Evolutionary conservation across 2,329 filamentous ascomycete species (phyloP), one percentile per base, ranked within the genome.

Genomic region (Clonostachys rosea): DNA sequence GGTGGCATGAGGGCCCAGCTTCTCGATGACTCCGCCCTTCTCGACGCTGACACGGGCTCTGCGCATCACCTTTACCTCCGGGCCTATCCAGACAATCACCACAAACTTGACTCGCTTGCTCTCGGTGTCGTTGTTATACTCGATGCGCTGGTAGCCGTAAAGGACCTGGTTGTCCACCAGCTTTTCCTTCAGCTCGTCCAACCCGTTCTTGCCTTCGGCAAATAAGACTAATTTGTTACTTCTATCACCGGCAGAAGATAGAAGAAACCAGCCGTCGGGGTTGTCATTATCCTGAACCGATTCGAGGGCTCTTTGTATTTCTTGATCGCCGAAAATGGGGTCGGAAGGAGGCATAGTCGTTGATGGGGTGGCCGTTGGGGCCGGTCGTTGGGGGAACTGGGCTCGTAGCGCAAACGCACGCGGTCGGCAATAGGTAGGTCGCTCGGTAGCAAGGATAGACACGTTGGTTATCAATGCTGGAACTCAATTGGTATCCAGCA

Each of bases 41-140:
- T 87, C 83, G 61, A 86, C 81, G 59, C 77, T 81, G 53, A 86
- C 83, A 54, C 83, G 75, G 10, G 83, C 84, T 64, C 85, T 86
- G 55, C 83, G 76, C 84, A 87, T 87, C 49, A 86, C 76, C 65
- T 79, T 81, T 2, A 82, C 83, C 50, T 67, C 62, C 63, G 77
- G 73, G 61, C 84, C 84, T 62, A 86, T 85, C 84, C 84, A 88
- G 53, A 86, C 75, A 34, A 87, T 67, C 43, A 88, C 72, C 43
- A 71, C 76, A 60, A 87, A 87, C 68, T 88, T 88, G 59, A 86
- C 78, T 36, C 84, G 73, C 59, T 71, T 83, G 66, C 75, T 81
- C 70, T 88, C 84, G 53, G 79, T 79, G 63, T 88, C 84, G 68
- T 87, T 87, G 60, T 83, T 83, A 63, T 87, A 81, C 69, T 86